Conservation (phyloP, 805 yeast genomes). For the Saturnispora mendoncae region DNA sequence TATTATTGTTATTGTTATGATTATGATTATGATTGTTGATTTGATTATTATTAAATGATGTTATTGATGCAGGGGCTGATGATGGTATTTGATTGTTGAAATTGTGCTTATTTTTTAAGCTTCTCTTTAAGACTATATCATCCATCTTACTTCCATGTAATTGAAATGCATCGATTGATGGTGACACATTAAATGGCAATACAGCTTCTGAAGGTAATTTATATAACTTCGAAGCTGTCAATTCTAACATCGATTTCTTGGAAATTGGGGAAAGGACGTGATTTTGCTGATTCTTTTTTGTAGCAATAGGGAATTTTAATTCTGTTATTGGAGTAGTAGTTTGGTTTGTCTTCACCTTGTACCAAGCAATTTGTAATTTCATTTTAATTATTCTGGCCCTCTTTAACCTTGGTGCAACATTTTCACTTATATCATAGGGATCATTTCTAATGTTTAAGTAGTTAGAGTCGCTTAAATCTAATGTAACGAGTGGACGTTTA, state of each 20-base stretch:
- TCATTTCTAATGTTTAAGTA: slow-evolving; percentile 1
- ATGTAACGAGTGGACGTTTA: background rate
- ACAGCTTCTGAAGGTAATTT: too few relatives aligned
- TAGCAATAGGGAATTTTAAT: slow-evolving; percentile 20
- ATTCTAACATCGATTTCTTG: slow-evolving; percentile 5
- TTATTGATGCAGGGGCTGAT: slow-evolving; percentile 20
- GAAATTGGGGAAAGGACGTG: background rate
- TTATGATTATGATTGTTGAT: too few relatives aligned
- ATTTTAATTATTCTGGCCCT: slow-evolving; percentile 37
- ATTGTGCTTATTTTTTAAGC: background rate
- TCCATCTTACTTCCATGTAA: slow-evolving; percentile 3
- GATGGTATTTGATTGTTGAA: background rate
- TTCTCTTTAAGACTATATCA: slow-evolving; percentile 2
- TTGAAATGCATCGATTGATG: background rate
- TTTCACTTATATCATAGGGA: slow-evolving; percentile 5
- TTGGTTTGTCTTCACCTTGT: slow-evolving; percentile 43
- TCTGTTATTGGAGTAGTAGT: slow-evolving; percentile 27
- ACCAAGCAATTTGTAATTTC: slow-evolving; percentile 44
- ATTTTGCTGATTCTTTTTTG: background rate
- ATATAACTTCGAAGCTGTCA: slow-evolving; percentile 5
- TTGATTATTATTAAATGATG: slow-evolving; percentile 12
- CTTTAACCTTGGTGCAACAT: slow-evolving; percentile 22
- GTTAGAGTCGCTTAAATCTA: background rate
- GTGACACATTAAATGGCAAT: too few relatives aligned
- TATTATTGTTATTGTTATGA: too few relatives aligned